Conservation (phyloP, 495 filamentous ascomycete genomes). For the Xylaria nigripes region DNA sequence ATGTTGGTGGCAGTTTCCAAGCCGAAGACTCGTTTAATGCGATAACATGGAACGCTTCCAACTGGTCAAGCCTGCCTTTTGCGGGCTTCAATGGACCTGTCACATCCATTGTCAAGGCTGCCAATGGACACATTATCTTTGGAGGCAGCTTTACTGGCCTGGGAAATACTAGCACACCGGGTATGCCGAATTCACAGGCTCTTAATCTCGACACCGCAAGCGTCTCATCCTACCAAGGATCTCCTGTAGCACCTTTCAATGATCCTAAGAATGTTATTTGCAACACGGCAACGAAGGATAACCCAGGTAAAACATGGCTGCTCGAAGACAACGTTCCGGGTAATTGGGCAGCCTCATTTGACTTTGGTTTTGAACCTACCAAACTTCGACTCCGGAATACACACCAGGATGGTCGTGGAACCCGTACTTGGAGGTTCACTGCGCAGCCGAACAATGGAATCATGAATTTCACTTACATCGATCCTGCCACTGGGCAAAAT, state of each 20-base stretch:
- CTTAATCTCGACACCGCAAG: slow-evolving; percentile 75
- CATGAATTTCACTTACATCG: slow-evolving; percentile 90
- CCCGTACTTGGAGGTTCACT: slow-evolving; percentile 74
- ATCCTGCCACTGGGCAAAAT: slow-evolving; percentile 57
- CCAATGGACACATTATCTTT: slow-evolving; percentile 79
- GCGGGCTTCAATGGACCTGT: slow-evolving; percentile 93
- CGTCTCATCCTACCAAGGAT: slow-evolving; percentile 57
- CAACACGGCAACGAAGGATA: slow-evolving; percentile 55
- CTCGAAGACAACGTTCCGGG: slow-evolving; percentile 71
- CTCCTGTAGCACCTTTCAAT: slow-evolving; percentile 54
- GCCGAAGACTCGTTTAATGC: slow-evolving; percentile 79
- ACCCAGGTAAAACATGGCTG: slow-evolving; percentile 72
- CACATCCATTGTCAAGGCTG: slow-evolving; percentile 68
- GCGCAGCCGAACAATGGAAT: slow-evolving; percentile 80
- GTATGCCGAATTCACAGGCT: slow-evolving; percentile 57
- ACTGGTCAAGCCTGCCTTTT: slow-evolving; percentile 86
- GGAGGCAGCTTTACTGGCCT: slow-evolving; percentile 86
- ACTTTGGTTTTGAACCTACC: slow-evolving; percentile 73
- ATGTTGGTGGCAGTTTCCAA: slow-evolving; percentile 80
- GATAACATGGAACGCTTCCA: slow-evolving; percentile 66
- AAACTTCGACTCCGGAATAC: slow-evolving; percentile 89
- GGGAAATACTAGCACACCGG: slow-evolving; percentile 63
- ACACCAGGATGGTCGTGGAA: slow-evolving; percentile 74
- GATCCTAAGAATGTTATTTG: slow-evolving; percentile 83
- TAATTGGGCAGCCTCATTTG: slow-evolving; percentile 76